Evolutionary conservation across 441 rosid genomes (phyloP).

Genomic region (Sinapis alba): DNA sequence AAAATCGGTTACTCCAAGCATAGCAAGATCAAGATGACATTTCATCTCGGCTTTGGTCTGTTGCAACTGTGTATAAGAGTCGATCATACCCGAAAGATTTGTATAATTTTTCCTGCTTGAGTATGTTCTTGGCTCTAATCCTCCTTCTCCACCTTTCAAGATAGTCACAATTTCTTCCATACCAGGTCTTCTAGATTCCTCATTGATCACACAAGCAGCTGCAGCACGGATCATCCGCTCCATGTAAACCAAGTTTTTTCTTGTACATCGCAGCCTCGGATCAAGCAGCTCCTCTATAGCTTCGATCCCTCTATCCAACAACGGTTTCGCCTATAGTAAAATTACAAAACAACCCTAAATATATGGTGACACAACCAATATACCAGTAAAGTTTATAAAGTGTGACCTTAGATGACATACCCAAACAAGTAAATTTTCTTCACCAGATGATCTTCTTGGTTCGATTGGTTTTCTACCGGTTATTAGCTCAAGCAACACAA

Average conservation of each 20-base stretch:
- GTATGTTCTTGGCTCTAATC: constrained; percentile 39
- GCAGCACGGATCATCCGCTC: constrained; percentile 79
- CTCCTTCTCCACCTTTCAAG: constrained; percentile 61
- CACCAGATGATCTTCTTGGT: constrained; percentile 72
- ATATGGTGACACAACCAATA: background rate
- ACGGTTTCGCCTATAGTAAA: constrained; percentile 74
- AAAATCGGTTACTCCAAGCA: constrained; percentile 87
- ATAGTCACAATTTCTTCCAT: constrained; percentile 62
- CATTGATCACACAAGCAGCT: constrained; percentile 70
- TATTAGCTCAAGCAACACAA: constrained; percentile 84
- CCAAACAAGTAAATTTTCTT: constrained; percentile 94
- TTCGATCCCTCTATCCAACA: constrained; percentile 70
- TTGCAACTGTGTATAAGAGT: constrained; percentile 66
- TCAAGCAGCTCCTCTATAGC: constrained; percentile 75
- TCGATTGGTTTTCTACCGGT: constrained; percentile 94
- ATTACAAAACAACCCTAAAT: background rate
- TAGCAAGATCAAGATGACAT: constrained; percentile 86
- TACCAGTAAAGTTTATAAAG: background rate
- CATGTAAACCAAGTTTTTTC: constrained; percentile 55
- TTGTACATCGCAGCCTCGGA: constrained; percentile 53
- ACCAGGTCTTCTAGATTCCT: constrained; percentile 82
- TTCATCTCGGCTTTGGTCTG: constrained; percentile 80
- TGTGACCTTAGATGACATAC: constrained; percentile 60
- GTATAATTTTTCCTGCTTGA: constrained; percentile 54
- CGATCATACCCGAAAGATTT: constrained; percentile 60